These are phyloP conservation scores for Carex kokanica DNA, from an alignment of 176 grass and related monocot genomes.

Conservation along the genomic window DNA sequence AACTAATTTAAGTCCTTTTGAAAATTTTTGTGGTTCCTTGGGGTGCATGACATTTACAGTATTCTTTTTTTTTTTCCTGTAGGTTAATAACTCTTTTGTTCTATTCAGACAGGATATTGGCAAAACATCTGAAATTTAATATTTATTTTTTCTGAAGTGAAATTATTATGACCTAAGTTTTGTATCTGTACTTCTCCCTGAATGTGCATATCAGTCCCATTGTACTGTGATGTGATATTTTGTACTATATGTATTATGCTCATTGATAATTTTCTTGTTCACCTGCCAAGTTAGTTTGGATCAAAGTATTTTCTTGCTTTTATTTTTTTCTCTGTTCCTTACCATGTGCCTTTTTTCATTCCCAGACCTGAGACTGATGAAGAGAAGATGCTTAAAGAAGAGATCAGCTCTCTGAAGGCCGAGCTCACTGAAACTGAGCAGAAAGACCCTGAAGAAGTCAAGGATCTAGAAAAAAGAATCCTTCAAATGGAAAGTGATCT, in stretches of 20 bases:
- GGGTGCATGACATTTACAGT: not conserved
- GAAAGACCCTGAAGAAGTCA: constrained; percentile 29
- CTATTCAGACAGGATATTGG: not conserved
- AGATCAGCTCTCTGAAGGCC: constrained; percentile 37
- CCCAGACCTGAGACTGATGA: constrained; percentile 34
- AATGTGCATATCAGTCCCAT: not conserved
- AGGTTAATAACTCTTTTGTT: not conserved
- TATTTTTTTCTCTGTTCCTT: not conserved
- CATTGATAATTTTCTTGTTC: not conserved
- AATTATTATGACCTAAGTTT: not conserved
- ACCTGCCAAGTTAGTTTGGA: not conserved
- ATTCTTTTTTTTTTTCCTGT: not conserved
- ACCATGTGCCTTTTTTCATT: not conserved
- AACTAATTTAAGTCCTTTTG: not conserved
- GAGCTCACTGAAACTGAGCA: constrained; percentile 25
- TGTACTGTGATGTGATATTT: not conserved
- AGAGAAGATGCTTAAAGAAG: constrained; percentile 40
- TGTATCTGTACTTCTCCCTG: not conserved
- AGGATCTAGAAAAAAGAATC: constrained; percentile 26
- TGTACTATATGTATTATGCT: not conserved
- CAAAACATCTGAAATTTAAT: constrained; percentile 10
- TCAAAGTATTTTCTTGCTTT: not conserved
- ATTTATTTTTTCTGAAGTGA: not conserved
- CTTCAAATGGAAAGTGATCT: constrained; percentile 34
- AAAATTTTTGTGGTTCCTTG: not conserved